Evolutionary conservation across 352 stramenopile genomes (phyloP), one percentile per base, ranked within the genome.

Genomic region (Phytophthora fragariaefolia): DNA sequence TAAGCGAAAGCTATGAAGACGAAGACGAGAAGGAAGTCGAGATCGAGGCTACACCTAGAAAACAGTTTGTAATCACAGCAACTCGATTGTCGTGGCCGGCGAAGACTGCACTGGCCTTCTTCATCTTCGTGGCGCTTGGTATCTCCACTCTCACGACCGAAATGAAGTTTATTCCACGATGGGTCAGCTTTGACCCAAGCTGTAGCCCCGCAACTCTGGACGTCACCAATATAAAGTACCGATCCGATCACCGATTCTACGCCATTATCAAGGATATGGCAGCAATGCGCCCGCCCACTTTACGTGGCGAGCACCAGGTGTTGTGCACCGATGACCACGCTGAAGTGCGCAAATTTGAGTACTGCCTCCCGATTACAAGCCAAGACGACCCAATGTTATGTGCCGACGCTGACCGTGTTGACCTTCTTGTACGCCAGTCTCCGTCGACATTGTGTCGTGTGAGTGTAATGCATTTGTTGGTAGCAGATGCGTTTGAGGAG

Each of bases 361-460:
- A 79, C 42, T 87, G 78, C 22, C 76, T 87, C 3, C 78, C 78
- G 6, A 82, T 87, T 32, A 70, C 67, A 4, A 77, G 57, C 5
- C 70, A 75, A 32, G 69, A 77, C 46, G 76, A 87, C 26, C 45
- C 67, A 2, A 52, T 66, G 3, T 79, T 73, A 49, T 87, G 78
- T 69, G 53, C 50, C 8, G 60, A 28, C 22, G 36, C 73, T n/a
- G 73, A 84, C 63, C 75, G 78, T 26, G 61, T 83, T 17, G 73
- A 84, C 42, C 53, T 87, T 10, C 63, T 63, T 6, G 56, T 54
- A 40, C 56, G 45, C 9, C 56, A 63, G 38, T 87, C 27, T 57
- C 45, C 15, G 4, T 20, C 54, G 30, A 63, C 55, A 4, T 48
- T 30, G 46, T 71, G 22, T 74, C 73, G 54, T 12, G 64, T 32